A percentile compares a stretch with the other conserved stretches of the same genome.
These are phyloP conservation scores for Metahyphopichia silvanorum DNA, from an alignment of 805 yeast species.

Conservation along the genomic window DNA sequence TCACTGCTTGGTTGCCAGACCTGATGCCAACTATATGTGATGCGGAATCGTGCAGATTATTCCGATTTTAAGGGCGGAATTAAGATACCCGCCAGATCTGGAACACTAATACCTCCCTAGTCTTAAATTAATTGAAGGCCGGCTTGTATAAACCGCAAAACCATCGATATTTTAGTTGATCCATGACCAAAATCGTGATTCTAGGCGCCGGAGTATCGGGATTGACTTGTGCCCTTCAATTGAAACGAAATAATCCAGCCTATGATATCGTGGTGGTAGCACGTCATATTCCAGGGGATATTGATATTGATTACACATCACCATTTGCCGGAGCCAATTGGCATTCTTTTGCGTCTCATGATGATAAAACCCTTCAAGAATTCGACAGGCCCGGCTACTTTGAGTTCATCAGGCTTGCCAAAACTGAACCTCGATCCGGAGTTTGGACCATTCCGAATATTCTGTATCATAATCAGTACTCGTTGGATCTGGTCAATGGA, in stretches of 20 bases:
- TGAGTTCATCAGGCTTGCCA: constrained; percentile 44
- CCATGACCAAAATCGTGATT: constrained; percentile 13
- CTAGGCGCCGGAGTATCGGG: constrained; percentile 38
- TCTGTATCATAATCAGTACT: constrained; percentile 12
- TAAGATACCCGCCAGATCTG: no score
- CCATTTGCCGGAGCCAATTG: constrained; percentile 77
- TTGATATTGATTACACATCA: constrained; percentile 49
- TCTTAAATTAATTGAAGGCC: no score
- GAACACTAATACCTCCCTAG: no score
- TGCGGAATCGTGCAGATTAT: no score
- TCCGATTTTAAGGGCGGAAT: no score
- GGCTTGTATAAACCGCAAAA: no score
- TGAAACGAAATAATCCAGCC: constrained; percentile 17
- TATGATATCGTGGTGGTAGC: constrained; percentile 29
- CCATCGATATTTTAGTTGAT: no score
- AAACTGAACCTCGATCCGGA: constrained; percentile 49
- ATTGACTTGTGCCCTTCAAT: constrained; percentile 30
- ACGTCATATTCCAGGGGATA: constrained; percentile 53
- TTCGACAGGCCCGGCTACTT: constrained; percentile 49
- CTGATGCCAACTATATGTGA: no score
- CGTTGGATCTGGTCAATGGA: constrained; percentile 4
- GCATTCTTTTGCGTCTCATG: constrained; percentile 52
- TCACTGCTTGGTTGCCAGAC: no score
- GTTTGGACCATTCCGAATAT: constrained; percentile 24
- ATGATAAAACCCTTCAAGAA: constrained; percentile 35